These are phyloP conservation scores for Bipolaris zeicola DNA, from an alignment of 2,329 filamentous ascomycete species.

Conservation along the genomic window DNA sequence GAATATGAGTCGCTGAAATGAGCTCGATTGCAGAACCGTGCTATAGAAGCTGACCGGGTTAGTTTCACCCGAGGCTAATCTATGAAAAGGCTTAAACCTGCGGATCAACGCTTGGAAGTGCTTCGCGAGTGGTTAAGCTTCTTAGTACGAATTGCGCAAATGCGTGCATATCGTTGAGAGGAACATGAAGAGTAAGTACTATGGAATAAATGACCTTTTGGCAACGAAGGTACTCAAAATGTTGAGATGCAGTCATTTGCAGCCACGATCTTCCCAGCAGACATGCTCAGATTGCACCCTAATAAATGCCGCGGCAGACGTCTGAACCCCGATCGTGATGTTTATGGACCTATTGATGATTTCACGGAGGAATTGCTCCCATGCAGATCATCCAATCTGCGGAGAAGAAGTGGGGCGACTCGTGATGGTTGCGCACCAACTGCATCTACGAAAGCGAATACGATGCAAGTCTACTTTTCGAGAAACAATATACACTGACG, in stretches of 20 bases:
- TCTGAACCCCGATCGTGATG: background rate
- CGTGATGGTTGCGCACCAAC: background rate
- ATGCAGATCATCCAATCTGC: conserved; percentile 2
- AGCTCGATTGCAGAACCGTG: background rate
- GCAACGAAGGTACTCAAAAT: background rate
- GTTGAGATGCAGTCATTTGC: background rate
- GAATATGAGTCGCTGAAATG: background rate
- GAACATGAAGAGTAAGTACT: background rate
- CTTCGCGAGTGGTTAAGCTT: background rate
- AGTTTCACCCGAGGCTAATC: background rate
- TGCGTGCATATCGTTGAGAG: background rate
- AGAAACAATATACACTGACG: background rate
- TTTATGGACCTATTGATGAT: background rate
- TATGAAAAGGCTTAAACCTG: background rate
- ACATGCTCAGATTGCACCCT: background rate
- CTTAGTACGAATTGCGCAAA: background rate
- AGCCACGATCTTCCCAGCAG: background rate
- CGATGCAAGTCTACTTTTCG: background rate
- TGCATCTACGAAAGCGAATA: background rate
- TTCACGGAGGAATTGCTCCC: conserved; percentile 9
- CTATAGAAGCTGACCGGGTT: background rate
- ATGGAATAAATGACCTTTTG: background rate
- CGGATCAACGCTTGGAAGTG: background rate
- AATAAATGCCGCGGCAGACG: conserved; percentile 1
- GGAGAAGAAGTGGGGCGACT: conserved; percentile 4